Base-by-base conservation (phyloP, 768 basidiomycete species). In the Lepiota brunneoincarnata region DNA sequence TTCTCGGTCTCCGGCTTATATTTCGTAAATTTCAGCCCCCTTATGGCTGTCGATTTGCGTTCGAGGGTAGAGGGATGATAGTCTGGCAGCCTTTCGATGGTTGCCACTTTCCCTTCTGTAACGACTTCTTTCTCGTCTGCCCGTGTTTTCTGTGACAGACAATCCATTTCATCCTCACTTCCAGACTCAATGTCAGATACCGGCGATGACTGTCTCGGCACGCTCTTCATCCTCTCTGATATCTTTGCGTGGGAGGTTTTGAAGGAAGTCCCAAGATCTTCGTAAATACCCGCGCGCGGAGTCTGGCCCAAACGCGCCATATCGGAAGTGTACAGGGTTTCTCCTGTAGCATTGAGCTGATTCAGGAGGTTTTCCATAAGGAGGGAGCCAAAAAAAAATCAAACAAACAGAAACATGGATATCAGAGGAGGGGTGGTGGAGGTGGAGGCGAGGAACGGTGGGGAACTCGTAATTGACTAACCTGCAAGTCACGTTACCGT, bases 11-110 rank as follows among this genome's bases (percentile, higher is more conserved):
- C 28, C 24, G 58, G 62, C 53, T 67, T 74, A 21, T 63, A 75
- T 61, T 62, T 77, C 12, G 56, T 73, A 58, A 74, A 77, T 56
- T 67, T 73, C 23, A 71, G 53, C 4, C 7, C 38, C 48, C 67
- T 66, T 3, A 52, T 21, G 6, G 42, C 49, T 12, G 42, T 50
- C 2, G 58, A 45, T 24, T 48, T 44, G 21, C 18, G 21, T 4
- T 28, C 38, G 23, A 54, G 26, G 10, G 41, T 31, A 34, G 55
- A 46, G 2, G 58, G 61, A 12, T 36, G 47, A 46, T 44, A 65
- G 34, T 45, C 31, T 31, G 31, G 11, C 31, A 31, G 31, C 31
- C 6, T 55, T 49, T 15, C 54, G 56, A 42, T 58, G 44, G 21
- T 54, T 52, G 37, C 34, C 48, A 21, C 12, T 3, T 64, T 56